phyloP scores from a whole-genome alignment of 306 rosid genomes.

The Quercus aquifolioides region DNA sequence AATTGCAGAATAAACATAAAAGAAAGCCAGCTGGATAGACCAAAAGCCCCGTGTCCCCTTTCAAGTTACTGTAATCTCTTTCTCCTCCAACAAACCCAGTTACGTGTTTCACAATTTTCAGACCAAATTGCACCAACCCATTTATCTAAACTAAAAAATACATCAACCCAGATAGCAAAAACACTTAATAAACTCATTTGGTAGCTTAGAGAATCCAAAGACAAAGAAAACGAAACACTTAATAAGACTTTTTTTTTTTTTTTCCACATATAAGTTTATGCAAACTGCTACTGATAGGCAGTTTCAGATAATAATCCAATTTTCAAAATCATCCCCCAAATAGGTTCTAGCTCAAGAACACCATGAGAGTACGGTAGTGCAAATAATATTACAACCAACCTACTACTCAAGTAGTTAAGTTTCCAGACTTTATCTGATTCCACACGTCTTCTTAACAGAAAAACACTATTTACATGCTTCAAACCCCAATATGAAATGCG shows the following conservation, averaged over 20 bases:
- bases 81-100: slow-evolving; percentile 80
- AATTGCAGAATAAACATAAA: slow-evolving; percentile 66
- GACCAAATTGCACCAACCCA: not conserved
- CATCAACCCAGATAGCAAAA: not conserved
- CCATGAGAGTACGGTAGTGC: not conserved
- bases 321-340: not conserved
- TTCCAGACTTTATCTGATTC: not conserved
- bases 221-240: too few species aligned
- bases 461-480: not conserved
- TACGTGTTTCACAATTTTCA: slow-evolving; percentile 23
- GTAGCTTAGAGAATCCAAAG: not conserved
- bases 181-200: not conserved
- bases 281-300: slow-evolving; percentile 14
- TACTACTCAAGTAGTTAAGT: not conserved
- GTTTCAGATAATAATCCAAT: slow-evolving; percentile 1
- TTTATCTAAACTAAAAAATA: not conserved
- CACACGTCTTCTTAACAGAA: not conserved
- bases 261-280: slow-evolving; percentile 12
- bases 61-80: slow-evolving; percentile 69
- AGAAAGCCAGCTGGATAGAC: slow-evolving; percentile 95
- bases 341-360: not conserved
- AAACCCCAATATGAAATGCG: slow-evolving; percentile 5
- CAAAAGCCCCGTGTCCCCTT: slow-evolving; percentile 93
- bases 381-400: not conserved
- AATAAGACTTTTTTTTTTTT: not conserved